Evolutionary conservation across 1,284 basidiomycete species (phyloP).

Genomic region (Lignosus rhinocerotis): DNA sequence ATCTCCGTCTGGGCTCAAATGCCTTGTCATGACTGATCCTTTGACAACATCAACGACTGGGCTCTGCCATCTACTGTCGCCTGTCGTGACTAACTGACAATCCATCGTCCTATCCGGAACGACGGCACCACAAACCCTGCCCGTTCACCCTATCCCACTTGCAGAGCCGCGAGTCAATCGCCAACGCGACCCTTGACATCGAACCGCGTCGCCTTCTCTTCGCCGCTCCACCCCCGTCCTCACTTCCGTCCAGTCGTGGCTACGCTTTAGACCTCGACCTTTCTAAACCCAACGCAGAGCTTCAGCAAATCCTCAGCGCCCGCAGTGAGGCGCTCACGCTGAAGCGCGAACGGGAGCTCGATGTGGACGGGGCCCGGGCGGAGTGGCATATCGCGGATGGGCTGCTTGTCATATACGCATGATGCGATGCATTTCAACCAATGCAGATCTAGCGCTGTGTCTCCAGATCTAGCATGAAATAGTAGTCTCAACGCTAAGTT

Average conservation of each 20-base stretch:
- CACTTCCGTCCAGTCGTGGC: neutral
- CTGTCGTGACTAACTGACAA: too few relatives aligned
- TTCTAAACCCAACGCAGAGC: conserved; percentile 49
- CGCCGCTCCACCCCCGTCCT: conserved; percentile 40
- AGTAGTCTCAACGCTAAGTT: too few relatives aligned
- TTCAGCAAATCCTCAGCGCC: conserved; percentile 27
- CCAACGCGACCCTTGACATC: conserved; percentile 55
- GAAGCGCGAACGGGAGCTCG: conserved; percentile 56
- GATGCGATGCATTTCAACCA: neutral
- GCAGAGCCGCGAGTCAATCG: conserved; percentile 47
- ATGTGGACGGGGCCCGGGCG: conserved; percentile 59
- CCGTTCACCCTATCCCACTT: too few relatives aligned
- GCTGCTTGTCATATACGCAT: conserved; percentile 44
- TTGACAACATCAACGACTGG: too few relatives aligned
- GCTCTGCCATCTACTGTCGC: too few relatives aligned
- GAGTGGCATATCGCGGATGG: conserved; percentile 63
- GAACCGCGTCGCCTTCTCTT: conserved; percentile 58
- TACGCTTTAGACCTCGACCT: conserved; percentile 59
- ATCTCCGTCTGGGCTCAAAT: too few relatives aligned
- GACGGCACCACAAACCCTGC: too few relatives aligned
- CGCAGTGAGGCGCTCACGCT: conserved; percentile 39
- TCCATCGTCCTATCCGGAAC: too few relatives aligned
- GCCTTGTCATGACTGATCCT: too few relatives aligned
- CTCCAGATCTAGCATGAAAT: too few relatives aligned
- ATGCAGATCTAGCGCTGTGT: neutral